phyloP scores from a whole-genome alignment of 2,329 filamentous ascomycete species.

The Hypoxylon sp. region DNA sequence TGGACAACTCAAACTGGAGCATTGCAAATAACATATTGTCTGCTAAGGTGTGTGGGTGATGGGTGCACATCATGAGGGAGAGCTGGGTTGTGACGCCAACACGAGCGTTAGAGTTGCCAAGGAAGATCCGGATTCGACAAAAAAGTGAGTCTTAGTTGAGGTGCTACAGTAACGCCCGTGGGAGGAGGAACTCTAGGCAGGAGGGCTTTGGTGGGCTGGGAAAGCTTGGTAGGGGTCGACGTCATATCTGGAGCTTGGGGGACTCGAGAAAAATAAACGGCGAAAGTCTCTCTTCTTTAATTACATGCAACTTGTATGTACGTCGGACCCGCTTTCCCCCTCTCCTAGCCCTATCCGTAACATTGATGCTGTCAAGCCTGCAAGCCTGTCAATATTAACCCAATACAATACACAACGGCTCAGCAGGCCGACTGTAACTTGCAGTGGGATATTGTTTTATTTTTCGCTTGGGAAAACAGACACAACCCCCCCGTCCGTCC shows the following conservation, averaged over 20 bases:
- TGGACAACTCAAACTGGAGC: no score
- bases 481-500: not conserved
- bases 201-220: no score
- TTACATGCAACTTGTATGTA: no score
- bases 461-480: slow-evolving; percentile 12
- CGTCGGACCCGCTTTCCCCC: slow-evolving; percentile 9
- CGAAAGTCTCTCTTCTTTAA: not conserved
- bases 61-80: not conserved
- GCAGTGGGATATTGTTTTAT: slow-evolving; percentile 14
- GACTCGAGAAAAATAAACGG: slow-evolving; percentile 1
- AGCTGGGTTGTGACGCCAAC: slow-evolving; percentile 27
- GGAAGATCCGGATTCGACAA: slow-evolving; percentile 15
- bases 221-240: slow-evolving; percentile 18
- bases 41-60: no score
- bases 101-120: slow-evolving; percentile 14
- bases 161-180: slow-evolving; percentile 13
- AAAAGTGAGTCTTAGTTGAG: not conserved
- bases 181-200: no score
- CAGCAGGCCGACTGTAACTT: slow-evolving; percentile 10
- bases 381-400: no score
- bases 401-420: slow-evolving; percentile 13
- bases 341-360: slow-evolving; percentile 16
- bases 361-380: not conserved
- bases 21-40: no score
- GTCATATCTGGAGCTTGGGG: slow-evolving; percentile 24